Evolutionary conservation across 1,284 basidiomycete genomes (phyloP), one percentile per base, ranked within the genome.

Genomic region (Tilletia walkeri): DNA sequence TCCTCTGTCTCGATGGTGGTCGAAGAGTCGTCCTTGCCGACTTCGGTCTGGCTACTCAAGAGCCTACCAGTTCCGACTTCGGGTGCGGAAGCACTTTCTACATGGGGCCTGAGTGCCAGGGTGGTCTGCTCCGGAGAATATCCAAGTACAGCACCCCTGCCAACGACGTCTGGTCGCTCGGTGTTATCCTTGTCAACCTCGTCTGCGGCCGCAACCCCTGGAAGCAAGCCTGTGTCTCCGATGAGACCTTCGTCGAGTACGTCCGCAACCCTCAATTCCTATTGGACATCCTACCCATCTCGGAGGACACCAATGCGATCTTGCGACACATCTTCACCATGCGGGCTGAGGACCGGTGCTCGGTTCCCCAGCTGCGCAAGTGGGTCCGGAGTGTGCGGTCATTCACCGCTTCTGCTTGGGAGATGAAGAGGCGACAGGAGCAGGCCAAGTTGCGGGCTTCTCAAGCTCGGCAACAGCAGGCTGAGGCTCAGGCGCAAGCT

Each of bases 71-170:
- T 75, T 89, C 89, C 70, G 95, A 98, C 85, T 98, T 96, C 86
- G 91, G 94, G 74, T 96, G 94, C 68, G 95, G 95, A 68, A 94
- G 92, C 80, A 91, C 94, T 24, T 96, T 95, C 84, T 96, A 97
- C 85, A 95, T 95, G 93, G 92, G 91, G 83, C 93, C 94, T 84
- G 95, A 98, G 85, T 97, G 95, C 84, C 92, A 95, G 85, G 94
- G 94, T 68, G 92, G 91, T 73, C 87, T 89, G 72, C 74, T 72
- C 5, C 72, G 65, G 18, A 83, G 85, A 7, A 80, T 87, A 16
- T 89, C 84, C 85, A 88, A 80, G 34, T 95, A 93, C 85, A 90
- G 88, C 63, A 90, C 92, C 20, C 80, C 80, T 14, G 77, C 78
- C 65, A 91, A 90, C 82, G 95, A 98, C 81, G 88, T 97, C 72